Conservation (phyloP, 495 filamentous ascomycete genomes). For the Neurospora terricola region DNA sequence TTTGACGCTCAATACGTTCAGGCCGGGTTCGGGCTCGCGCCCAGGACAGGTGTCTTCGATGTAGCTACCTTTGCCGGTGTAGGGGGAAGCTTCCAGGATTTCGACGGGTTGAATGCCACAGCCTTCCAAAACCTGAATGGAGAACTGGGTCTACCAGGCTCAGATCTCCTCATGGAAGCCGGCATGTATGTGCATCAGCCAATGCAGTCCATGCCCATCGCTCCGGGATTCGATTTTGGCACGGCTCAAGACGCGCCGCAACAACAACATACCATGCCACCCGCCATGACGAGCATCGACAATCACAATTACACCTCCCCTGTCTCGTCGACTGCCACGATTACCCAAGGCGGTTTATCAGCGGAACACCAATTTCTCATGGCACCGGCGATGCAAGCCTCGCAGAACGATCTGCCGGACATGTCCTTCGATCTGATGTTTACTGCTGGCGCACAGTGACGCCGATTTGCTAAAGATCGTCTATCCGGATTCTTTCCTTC, state of each 20-base stretch:
- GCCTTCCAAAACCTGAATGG: conserved; percentile 5
- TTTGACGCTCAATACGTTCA: conserved; percentile 8
- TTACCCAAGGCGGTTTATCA: conserved; percentile 24
- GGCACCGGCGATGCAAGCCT: neutral
- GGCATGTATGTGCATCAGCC: conserved; percentile 13
- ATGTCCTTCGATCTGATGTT: conserved; percentile 24
- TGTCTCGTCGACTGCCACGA: conserved; percentile 29
- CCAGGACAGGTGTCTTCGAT: conserved; percentile 14
- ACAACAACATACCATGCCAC: conserved; percentile 10
- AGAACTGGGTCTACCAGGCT: conserved; percentile 7
- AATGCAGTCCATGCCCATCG: conserved; percentile 26
- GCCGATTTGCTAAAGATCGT: neutral
- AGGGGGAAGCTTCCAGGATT: conserved; percentile 20
- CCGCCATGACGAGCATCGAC: conserved; percentile 20
- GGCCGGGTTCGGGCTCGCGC: neutral
- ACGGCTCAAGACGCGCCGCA: neutral
- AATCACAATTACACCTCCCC: conserved; percentile 26
- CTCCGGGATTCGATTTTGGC: conserved; percentile 27
- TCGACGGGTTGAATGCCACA: conserved; percentile 5
- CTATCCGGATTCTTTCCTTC: conserved; percentile 5
- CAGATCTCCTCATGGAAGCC: conserved; percentile 15
- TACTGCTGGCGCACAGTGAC: conserved; percentile 3
- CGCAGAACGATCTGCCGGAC: conserved; percentile 13
- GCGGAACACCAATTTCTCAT: conserved; percentile 11
- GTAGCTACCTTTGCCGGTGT: conserved; percentile 19